Percentiles rank a stretch among this genome's conserved stretches.
Evolutionary conservation across 129 eudicot genomes (phyloP).

Genomic region (Artemisia tridentata): DNA sequence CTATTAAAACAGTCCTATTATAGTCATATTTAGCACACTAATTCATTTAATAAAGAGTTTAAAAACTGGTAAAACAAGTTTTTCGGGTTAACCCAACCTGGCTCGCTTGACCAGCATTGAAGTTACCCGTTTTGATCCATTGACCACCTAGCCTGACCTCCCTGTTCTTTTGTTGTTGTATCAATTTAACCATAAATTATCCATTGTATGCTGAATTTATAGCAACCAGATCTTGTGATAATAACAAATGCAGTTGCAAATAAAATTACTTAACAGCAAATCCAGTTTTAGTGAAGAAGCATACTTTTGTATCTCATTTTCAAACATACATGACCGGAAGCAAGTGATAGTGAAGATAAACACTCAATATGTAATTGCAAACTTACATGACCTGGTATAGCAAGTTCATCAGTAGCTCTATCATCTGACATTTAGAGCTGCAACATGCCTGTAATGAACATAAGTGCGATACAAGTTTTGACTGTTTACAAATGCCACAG

Average conservation of each 20-base stretch:
- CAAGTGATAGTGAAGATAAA: not conserved
- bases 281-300: not conserved
- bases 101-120: too few species aligned
- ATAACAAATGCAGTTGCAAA: not conserved
- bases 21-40: not conserved
- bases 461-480: not conserved
- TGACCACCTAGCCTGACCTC: too few species aligned
- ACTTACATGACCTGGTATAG: not conserved
- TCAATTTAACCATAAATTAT: too few species aligned
- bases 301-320: not conserved
- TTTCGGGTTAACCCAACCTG: too few species aligned
- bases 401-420: not conserved
- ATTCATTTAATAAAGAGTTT: not conserved
- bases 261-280: not conserved
- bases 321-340: not conserved
- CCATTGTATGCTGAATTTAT: too few species aligned
- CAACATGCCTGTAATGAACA: not conserved
- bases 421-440: not conserved
- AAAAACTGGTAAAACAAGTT: too few species aligned
- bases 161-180: too few species aligned
- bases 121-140: too few species aligned
- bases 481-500: not conserved
- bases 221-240: too few species aligned
- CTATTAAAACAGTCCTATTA: not conserved
- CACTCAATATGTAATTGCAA: not conserved